Base-by-base conservation (phyloP, 1,284 basidiomycete genomes). In the Rhodotorula glutinis region DNA sequence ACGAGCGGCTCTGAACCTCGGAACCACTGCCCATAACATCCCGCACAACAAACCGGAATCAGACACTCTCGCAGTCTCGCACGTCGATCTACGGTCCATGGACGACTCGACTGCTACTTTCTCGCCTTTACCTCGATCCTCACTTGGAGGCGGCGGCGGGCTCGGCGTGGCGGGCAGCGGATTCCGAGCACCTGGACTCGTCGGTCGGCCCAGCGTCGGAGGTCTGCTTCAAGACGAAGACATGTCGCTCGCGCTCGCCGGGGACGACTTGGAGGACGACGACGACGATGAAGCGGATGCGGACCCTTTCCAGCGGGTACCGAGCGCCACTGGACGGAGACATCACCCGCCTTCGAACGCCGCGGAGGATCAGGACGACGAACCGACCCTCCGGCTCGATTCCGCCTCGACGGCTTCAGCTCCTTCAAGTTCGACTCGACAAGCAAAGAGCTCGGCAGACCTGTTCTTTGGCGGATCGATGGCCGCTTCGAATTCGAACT, bases 401-500 rank as follows among this genome's bases (percentile, higher is more conserved):
- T 38, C 33, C 33, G 21, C 25, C 13, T 14, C 27, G 16, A 30
- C 23, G 5, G 33, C 7, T 7, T 7, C 33, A 11, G 33, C 33
- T 38, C 5, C 33, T 38, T 38, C 33, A 11, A 11, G 7, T 5
- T 11, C 33, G 33, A 38, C 33, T 38, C 33, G 33, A 38, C 29
- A 46, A 55, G 44, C 53, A 11, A 16, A 17, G 29, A 14, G 19
- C 10, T 38, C 41, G 19, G 46, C 54, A 8, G 57, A 41, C 9
- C n/a, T 64, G 16, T 63, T 67, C 44, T 68, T 64, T 25, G 66
- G 62, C 38, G 62, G 66, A 19, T 62, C 56, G n/a, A 64, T 64
- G 66, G 66, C 62, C 9, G 33, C 58, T 0, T 14, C 62, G 11
- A 25, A 38, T 29, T 4, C 40, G 9, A n/a, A n/a, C n/a, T 30